phyloP scores from a whole-genome alignment of 768 basidiomycete species.

The Mrakia frigida region DNA sequence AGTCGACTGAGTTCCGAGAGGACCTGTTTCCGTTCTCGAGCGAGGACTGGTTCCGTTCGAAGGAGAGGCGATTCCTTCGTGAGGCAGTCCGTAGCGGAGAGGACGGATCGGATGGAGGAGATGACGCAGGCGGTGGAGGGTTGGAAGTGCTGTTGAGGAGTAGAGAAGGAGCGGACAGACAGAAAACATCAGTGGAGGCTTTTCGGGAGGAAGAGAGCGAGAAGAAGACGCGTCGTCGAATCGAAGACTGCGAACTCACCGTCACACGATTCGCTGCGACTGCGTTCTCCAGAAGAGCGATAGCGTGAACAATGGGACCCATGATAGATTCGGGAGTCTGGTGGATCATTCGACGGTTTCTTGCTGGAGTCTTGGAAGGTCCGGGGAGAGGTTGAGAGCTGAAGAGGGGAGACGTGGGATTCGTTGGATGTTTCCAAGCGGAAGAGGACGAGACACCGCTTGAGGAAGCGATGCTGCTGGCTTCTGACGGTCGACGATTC shows the following conservation, averaged over 20 bases:
- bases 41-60: constrained; percentile 59
- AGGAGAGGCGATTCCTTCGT: constrained; percentile 73
- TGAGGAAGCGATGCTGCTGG: constrained; percentile 5
- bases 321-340: constrained; percentile 61
- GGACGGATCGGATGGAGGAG: constrained; percentile 80
- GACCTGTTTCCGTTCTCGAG: constrained; percentile 73
- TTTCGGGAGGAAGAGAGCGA: neutral
- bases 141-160: constrained; percentile 62
- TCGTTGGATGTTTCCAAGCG: constrained; percentile 36
- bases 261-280: constrained; percentile 47
- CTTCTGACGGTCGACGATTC: constrained; percentile 18
- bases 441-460: constrained; percentile 3
- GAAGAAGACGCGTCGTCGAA: neutral
- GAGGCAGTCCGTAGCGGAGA: constrained; percentile 76
- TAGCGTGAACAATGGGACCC: constrained; percentile 74
- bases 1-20: constrained; percentile 72
- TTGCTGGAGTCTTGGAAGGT: constrained; percentile 49
- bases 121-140: constrained; percentile 93
- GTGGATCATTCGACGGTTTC: constrained; percentile 52
- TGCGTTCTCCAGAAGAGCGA: constrained; percentile 78
- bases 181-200: neutral
- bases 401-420: constrained; percentile 52
- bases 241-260: neutral
- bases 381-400: constrained; percentile 43
- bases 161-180: neutral